Conservation (phyloP, 164 flowering plant species). For the Berberis thunbergii region DNA sequence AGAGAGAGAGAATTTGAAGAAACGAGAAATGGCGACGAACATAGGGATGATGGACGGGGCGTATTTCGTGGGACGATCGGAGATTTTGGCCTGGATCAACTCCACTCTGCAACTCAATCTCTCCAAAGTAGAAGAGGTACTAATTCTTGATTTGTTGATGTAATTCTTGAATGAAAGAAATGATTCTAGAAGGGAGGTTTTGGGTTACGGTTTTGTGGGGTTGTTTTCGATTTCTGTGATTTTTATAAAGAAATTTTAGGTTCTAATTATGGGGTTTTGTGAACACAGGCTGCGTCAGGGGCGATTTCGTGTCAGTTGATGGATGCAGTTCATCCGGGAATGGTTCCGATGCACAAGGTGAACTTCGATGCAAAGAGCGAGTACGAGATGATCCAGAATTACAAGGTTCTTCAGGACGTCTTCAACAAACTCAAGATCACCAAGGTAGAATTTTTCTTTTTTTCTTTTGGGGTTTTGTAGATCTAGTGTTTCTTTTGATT, state of each 20-base stretch:
- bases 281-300: constrained; percentile 31
- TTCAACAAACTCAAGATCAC: constrained; percentile 93
- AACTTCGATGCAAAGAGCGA: constrained; percentile 93
- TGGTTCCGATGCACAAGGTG: constrained; percentile 98
- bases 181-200: not conserved
- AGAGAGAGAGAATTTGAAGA: no score
- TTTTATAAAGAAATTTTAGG: not conserved
- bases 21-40: constrained; percentile 45
- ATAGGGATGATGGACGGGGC: constrained; percentile 97
- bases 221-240: not conserved
- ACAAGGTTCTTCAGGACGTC: constrained; percentile 95
- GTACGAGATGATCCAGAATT: constrained; percentile 98
- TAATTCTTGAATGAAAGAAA: not conserved
- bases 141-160: not conserved
- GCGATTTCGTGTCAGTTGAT: constrained; percentile 95
- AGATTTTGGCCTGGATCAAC: constrained; percentile 95
- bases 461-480: not conserved
- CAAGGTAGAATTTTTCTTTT: constrained; percentile 40
- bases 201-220: not conserved
- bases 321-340: constrained; percentile 88
- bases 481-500: not conserved
- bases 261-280: constrained; percentile 3
- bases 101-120: constrained; percentile 87
- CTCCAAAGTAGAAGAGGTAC: constrained; percentile 96
- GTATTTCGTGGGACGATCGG: constrained; percentile 92